These are phyloP conservation scores for Boletus rubropictus DNA, from an alignment of 768 basidiomycete genomes.

Conservation along the genomic window DNA sequence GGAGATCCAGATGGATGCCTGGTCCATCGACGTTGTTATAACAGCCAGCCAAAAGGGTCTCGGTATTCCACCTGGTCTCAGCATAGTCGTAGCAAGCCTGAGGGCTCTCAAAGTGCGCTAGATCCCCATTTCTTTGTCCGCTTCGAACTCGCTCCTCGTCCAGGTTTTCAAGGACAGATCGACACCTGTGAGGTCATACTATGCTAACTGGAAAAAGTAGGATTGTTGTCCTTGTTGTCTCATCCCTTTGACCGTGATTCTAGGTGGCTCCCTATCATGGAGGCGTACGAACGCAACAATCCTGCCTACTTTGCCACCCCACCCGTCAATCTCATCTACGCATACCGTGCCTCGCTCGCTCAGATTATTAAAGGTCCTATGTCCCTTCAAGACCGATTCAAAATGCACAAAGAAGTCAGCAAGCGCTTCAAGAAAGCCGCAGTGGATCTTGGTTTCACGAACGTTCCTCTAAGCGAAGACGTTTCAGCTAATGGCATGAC, in stretches of 20 bases:
- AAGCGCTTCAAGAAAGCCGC: conserved; percentile 64
- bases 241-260: neutral
- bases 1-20: conserved; percentile 89
- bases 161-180: conserved; percentile 14
- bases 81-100: conserved; percentile 76
- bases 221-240: conserved; percentile 1
- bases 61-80: conserved; percentile 88
- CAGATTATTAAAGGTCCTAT: conserved; percentile 59
- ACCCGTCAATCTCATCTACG: conserved; percentile 90
- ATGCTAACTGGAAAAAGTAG: conserved; percentile 85
- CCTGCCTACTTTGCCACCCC: conserved; percentile 94
- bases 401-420: conserved; percentile 65
- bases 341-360: conserved; percentile 75
- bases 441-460: conserved; percentile 61
- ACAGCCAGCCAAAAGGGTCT: conserved; percentile 90
- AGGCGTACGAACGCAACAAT: conserved; percentile 76
- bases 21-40: conserved; percentile 87
- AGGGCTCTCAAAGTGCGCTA: conserved; percentile 59
- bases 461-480: conserved; percentile 56
- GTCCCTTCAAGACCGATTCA: conserved; percentile 74
- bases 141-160: neutral
- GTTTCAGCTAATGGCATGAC: conserved; percentile 93
- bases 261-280: conserved; percentile 92
- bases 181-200: conserved; percentile 69
- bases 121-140: neutral